These are phyloP conservation scores for Ceratocystis eucalypticola DNA, from an alignment of 2,329 filamentous ascomycete genomes.

Conservation along the genomic window DNA sequence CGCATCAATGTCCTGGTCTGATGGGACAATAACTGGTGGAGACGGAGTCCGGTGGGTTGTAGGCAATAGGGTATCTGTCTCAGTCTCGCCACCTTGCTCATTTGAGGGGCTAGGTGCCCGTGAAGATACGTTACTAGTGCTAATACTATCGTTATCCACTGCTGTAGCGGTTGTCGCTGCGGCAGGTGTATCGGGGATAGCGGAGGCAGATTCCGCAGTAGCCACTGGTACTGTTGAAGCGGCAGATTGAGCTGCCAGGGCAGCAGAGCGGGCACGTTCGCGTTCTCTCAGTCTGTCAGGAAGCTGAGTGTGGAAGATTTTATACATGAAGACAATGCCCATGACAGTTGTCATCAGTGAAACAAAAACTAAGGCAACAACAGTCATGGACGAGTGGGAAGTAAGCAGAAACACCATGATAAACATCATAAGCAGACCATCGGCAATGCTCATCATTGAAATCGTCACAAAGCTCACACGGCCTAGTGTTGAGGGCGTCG, in stretches of 20 bases:
- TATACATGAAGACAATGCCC: slow-evolving; percentile 43
- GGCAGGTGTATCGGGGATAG: not conserved
- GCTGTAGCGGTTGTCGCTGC: not conserved
- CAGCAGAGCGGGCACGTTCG: slow-evolving; percentile 23
- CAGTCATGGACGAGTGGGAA: slow-evolving; percentile 35
- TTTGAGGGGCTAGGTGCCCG: slow-evolving; percentile 18
- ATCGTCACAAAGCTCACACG: slow-evolving; percentile 52
- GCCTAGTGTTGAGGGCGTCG: slow-evolving; percentile 53
- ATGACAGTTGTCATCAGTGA: slow-evolving; percentile 44
- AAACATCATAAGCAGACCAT: slow-evolving; percentile 37
- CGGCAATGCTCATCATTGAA: slow-evolving; percentile 37
- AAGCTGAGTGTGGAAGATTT: slow-evolving; percentile 45
- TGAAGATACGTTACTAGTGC: slow-evolving; percentile 18
- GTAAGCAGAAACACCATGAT: slow-evolving; percentile 18
- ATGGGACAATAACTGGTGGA: slow-evolving; percentile 41
- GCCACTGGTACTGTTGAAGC: slow-evolving; percentile 25
- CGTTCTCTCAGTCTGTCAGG: slow-evolving; percentile 41
- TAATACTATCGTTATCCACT: not conserved
- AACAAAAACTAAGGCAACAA: slow-evolving; percentile 38
- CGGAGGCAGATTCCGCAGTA: slow-evolving; percentile 23
- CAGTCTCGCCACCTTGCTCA: slow-evolving; percentile 6
- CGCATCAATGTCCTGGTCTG: slow-evolving; percentile 49
- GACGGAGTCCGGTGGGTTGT: slow-evolving; percentile 18
- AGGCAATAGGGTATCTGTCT: slow-evolving; percentile 12
- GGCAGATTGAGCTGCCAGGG: not conserved